phyloP scores from a whole-genome alignment of 495 filamentous ascomycete genomes.

The Talaromyces borbonicus region DNA sequence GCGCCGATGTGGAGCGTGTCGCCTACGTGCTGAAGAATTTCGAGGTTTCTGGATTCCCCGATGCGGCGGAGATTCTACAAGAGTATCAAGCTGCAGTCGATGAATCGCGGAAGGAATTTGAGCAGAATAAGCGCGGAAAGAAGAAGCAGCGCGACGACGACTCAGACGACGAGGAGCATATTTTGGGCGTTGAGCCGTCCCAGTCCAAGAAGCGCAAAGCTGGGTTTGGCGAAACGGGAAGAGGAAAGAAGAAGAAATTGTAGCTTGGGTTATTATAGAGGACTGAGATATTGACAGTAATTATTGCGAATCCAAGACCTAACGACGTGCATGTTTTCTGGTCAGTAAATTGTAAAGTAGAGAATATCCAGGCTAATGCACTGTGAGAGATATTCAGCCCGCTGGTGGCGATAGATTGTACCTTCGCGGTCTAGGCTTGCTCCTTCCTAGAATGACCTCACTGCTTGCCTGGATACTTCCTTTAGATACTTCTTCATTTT shows the following conservation, averaged over 20 bases:
- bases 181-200: slow-evolving; percentile 1
- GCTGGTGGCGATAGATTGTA: too few relatives aligned
- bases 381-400: too few relatives aligned
- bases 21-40: slow-evolving; percentile 47
- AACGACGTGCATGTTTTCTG: too few relatives aligned
- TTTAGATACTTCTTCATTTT: too few relatives aligned
- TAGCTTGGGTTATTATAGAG: neutral
- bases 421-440: too few relatives aligned
- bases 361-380: too few relatives aligned
- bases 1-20: slow-evolving; percentile 55
- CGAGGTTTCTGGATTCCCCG: slow-evolving; percentile 17
- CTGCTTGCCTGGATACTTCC: too few relatives aligned
- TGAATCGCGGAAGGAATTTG: slow-evolving; percentile 1
- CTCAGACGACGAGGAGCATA: neutral
- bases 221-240: neutral
- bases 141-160: slow-evolving; percentile 1
- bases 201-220: neutral
- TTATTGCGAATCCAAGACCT: too few relatives aligned
- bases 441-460: too few relatives aligned
- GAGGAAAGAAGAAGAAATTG: neutral
- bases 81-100: neutral
- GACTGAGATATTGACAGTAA: neutral
- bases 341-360: too few relatives aligned
- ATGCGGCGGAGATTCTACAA: slow-evolving; percentile 4
- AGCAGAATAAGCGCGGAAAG: neutral